Evolutionary conservation across 768 basidiomycete species (phyloP).

Genomic region (Lactarius akahatsu): DNA sequence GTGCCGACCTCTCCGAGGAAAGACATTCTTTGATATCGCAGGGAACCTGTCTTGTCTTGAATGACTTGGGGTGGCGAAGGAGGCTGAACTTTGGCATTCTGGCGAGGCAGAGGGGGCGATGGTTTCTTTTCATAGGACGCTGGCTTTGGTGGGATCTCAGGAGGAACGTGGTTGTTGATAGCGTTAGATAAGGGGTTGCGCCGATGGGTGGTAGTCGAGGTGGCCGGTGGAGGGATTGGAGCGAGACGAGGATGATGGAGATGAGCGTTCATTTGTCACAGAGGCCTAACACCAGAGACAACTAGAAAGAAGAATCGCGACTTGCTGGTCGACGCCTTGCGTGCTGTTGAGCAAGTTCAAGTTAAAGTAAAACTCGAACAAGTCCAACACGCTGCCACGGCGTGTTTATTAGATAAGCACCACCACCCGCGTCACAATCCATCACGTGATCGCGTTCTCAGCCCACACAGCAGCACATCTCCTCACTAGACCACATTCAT

Average conservation of each 20-base stretch:
- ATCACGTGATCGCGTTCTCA: not conserved
- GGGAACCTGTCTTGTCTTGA: slow-evolving; percentile 54
- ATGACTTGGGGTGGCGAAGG: slow-evolving; percentile 81
- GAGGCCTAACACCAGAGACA: slow-evolving; percentile 31
- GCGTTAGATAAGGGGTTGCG: slow-evolving; percentile 29
- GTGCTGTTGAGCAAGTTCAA: slow-evolving; percentile 1
- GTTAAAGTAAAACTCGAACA: too few species aligned
- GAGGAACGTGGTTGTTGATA: slow-evolving; percentile 25
- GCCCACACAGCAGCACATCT: too few species aligned
- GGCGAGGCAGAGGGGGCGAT: slow-evolving; percentile 75
- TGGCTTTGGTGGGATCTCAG: slow-evolving; percentile 18
- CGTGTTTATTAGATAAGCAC: not conserved
- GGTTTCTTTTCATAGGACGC: slow-evolving; percentile 18
- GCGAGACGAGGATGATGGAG: slow-evolving; percentile 19
- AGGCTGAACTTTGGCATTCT: slow-evolving; percentile 79
- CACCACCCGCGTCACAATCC: not conserved
- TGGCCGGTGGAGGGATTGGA: slow-evolving; percentile 27
- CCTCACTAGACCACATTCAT: too few species aligned
- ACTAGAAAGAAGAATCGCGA: not conserved
- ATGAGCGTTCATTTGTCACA: slow-evolving; percentile 27
- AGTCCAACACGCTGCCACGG: too few species aligned
- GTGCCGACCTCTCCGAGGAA: slow-evolving; percentile 84
- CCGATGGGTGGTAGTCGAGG: slow-evolving; percentile 19
- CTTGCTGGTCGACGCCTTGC: slow-evolving; percentile 1
- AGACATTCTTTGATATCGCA: slow-evolving; percentile 69